These are phyloP conservation scores for Chenopodium berlandieri DNA, from an alignment of 148 eudicot genomes.

Conservation along the genomic window DNA sequence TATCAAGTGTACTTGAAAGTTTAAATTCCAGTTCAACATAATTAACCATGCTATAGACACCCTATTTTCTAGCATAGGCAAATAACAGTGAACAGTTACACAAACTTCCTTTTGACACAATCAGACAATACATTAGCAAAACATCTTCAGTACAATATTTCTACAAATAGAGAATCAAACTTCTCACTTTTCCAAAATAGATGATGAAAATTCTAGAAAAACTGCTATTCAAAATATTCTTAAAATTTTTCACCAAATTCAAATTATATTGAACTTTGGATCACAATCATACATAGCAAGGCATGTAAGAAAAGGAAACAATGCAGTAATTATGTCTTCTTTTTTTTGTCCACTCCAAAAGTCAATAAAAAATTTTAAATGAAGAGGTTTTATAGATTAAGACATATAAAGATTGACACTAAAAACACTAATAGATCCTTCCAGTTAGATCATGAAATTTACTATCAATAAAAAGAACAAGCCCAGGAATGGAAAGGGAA, in stretches of 20 bases:
- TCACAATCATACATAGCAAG: not conserved
- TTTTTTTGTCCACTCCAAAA: not conserved
- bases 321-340: not conserved
- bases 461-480: not conserved
- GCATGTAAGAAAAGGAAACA: not conserved
- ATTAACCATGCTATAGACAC: too few relatives aligned
- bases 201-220: not conserved
- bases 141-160: not conserved
- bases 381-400: not conserved
- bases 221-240: not conserved
- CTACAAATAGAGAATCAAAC: not conserved
- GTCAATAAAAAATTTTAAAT: not conserved
- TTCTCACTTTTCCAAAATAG: not conserved
- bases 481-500: not conserved
- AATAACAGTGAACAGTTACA: too few relatives aligned
- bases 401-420: not conserved
- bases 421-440: not conserved
- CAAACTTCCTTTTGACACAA: too few relatives aligned
- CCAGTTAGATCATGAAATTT: not conserved
- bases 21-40: too few relatives aligned
- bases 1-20: too few relatives aligned
- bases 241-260: not conserved
- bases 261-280: not conserved
- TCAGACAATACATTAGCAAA: too few relatives aligned
- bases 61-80: too few relatives aligned